Conservation (phyloP, 345 rosid species). For the Cardamine resedifolia region DNA sequence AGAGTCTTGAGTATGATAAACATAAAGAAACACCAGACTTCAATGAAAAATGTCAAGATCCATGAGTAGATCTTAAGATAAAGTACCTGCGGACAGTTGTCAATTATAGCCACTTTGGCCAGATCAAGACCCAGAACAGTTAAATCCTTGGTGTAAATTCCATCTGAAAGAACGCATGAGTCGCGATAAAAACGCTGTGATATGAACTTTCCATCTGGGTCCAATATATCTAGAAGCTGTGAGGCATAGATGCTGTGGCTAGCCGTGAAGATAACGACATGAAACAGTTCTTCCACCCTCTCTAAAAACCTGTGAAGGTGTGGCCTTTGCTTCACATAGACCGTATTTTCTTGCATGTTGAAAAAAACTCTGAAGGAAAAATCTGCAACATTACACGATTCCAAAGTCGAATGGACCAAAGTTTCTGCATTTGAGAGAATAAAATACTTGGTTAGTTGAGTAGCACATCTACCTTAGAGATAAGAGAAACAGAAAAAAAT, state of each 20-base stretch:
- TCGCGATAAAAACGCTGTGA: constrained; percentile 82
- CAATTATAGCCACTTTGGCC: constrained; percentile 92
- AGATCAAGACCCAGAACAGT: constrained; percentile 90
- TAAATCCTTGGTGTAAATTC: constrained; percentile 92
- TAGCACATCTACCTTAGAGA: background rate
- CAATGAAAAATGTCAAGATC: background rate
- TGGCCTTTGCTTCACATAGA: constrained; percentile 90
- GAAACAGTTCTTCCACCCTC: constrained; percentile 87
- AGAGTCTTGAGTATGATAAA: background rate
- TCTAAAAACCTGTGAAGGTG: constrained; percentile 72
- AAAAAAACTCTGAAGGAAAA: constrained; percentile 82
- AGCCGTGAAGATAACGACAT: constrained; percentile 85
- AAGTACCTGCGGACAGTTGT: constrained; percentile 93
- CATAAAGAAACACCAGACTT: constrained; percentile 1
- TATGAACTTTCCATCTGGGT: constrained; percentile 70
- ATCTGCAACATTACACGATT: constrained; percentile 71
- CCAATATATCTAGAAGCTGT: constrained; percentile 78
- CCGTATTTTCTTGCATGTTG: constrained; percentile 84
- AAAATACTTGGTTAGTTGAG: background rate
- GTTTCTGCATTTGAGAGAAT: constrained; percentile 61
- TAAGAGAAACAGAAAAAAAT: background rate
- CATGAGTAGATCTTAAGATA: constrained; percentile 16
- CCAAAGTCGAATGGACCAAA: constrained; percentile 85
- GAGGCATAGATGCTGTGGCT: constrained; percentile 92
- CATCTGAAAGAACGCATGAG: constrained; percentile 81